These are phyloP conservation scores for Rhizopus delemar DNA, from an alignment of 371 early-diverging fungal species.

Conservation along the genomic window DNA sequence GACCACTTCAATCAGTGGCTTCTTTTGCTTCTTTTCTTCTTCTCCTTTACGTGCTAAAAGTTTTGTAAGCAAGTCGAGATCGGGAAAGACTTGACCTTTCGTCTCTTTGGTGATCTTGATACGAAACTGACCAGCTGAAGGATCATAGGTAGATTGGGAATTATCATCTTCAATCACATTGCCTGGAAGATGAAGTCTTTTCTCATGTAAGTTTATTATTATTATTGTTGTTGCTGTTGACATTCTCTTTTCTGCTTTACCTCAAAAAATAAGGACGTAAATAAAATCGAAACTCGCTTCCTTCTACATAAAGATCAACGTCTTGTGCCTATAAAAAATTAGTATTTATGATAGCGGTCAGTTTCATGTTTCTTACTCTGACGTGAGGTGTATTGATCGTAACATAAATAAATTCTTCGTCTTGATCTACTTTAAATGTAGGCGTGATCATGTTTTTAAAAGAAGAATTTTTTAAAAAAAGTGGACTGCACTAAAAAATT, in stretches of 20 bases:
- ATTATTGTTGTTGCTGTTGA: neutral
- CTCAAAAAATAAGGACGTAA: slow-evolving; percentile 82
- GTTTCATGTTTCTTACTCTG: slow-evolving; percentile 53
- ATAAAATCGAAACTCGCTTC: slow-evolving; percentile 76
- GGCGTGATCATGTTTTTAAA: slow-evolving; percentile 86
- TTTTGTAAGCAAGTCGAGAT: slow-evolving; percentile 86
- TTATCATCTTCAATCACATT: slow-evolving; percentile 85
- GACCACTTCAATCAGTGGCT: slow-evolving; percentile 71
- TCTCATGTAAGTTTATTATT: slow-evolving; percentile 28
- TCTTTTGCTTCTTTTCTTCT: slow-evolving; percentile 27
- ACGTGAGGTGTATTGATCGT: slow-evolving; percentile 82
- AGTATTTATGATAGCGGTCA: neutral
- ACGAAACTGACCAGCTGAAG: slow-evolving; percentile 73
- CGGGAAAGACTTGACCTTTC: slow-evolving; percentile 77
- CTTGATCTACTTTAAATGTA: slow-evolving; percentile 78
- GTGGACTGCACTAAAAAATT: no score
- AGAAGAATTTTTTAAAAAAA: neutral
- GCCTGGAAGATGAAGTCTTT: slow-evolving; percentile 82
- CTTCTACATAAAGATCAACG: slow-evolving; percentile 78
- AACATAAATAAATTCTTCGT: slow-evolving; percentile 70
- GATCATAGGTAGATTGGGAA: slow-evolving; percentile 80
- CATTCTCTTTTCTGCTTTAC: slow-evolving; percentile 29
- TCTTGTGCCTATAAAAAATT: slow-evolving; percentile 66
- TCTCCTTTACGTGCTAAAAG: slow-evolving; percentile 71
- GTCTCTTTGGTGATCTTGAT: slow-evolving; percentile 79